Conservation (phyloP, 2,329 filamentous ascomycete species). For the Simplicillium sp. region DNA sequence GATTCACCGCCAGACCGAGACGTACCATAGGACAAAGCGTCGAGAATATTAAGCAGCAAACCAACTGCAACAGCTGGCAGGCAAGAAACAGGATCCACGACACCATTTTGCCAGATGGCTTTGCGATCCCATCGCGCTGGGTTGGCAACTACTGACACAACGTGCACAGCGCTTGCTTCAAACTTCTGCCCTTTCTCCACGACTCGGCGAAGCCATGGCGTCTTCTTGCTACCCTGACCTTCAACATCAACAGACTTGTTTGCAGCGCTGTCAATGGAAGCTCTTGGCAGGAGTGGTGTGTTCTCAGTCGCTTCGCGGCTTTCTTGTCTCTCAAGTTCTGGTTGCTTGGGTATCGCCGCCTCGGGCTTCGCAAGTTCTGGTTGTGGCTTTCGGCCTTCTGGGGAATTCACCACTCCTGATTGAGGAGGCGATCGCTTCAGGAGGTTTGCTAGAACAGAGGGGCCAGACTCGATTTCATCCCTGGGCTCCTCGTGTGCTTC, state of each 20-base stretch:
- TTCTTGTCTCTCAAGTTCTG: background rate
- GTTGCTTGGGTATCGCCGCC: conserved; percentile 4
- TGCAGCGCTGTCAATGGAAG: conserved; percentile 18
- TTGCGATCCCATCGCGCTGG: conserved; percentile 65
- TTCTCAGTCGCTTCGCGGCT: conserved; percentile 24
- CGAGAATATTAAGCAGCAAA: conserved; percentile 81
- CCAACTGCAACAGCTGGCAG: conserved; percentile 84
- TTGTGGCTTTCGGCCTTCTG: background rate
- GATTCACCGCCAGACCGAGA: conserved; percentile 1
- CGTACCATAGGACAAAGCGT: conserved; percentile 84
- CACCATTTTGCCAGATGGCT: conserved; percentile 51
- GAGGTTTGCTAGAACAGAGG: conserved; percentile 38
- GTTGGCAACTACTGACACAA: conserved; percentile 32
- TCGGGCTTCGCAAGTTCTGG: conserved; percentile 6
- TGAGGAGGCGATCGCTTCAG: conserved; percentile 39
- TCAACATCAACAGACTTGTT: conserved; percentile 34
- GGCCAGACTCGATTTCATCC: conserved; percentile 14
- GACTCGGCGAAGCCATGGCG: conserved; percentile 24
- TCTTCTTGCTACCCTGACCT: conserved; percentile 31
- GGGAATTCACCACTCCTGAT: conserved; percentile 14
- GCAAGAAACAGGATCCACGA: conserved; percentile 60
- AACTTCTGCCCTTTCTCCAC: conserved; percentile 20
- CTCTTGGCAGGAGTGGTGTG: conserved; percentile 35
- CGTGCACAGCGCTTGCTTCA: conserved; percentile 19
- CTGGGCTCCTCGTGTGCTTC: conserved; percentile 8